phyloP scores from a whole-genome alignment of 192 early-diverging fungal genomes.

The Backusella sp. region DNA sequence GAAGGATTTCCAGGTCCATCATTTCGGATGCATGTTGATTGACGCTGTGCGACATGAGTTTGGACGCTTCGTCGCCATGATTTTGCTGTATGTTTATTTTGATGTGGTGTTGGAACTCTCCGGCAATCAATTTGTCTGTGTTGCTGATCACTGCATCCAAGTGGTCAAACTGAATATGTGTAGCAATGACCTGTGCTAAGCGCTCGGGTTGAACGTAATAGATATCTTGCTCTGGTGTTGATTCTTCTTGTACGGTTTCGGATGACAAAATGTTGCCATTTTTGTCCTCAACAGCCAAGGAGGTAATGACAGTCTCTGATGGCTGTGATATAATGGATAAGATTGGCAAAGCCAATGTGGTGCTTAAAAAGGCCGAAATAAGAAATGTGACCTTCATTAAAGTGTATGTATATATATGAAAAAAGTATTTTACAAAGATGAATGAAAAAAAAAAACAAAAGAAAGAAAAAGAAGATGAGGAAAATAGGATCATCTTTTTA shows the following conservation, averaged over 20 bases:
- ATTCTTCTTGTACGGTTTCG: not conserved
- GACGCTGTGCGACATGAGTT: not conserved
- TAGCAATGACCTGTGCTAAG: constrained; percentile 19
- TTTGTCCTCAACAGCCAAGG: not conserved
- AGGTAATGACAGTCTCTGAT: not conserved
- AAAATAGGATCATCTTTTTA: not conserved
- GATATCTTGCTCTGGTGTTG: not conserved
- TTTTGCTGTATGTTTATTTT: constrained; percentile 17
- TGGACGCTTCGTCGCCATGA: not conserved
- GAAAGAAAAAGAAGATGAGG: not conserved
- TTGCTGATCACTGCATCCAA: constrained; percentile 20
- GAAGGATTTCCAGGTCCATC: constrained; percentile 30
- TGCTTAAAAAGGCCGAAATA: not conserved
- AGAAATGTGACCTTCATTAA: constrained; percentile 1
- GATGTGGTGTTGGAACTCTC: constrained; percentile 23
- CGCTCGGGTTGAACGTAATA: constrained; percentile 16
- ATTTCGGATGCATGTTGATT: constrained; percentile 1
- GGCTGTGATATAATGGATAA: not conserved
- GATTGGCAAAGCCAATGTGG: not conserved
- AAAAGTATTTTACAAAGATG: not conserved
- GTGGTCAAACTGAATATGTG: constrained; percentile 30
- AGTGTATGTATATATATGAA: not conserved
- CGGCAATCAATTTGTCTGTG: constrained; percentile 18
- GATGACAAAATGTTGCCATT: not conserved
- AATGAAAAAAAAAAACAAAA: not conserved